These are phyloP conservation scores for Sporothrix globosa DNA, from an alignment of 2,329 filamentous ascomycete species.

Conservation along the genomic window DNA sequence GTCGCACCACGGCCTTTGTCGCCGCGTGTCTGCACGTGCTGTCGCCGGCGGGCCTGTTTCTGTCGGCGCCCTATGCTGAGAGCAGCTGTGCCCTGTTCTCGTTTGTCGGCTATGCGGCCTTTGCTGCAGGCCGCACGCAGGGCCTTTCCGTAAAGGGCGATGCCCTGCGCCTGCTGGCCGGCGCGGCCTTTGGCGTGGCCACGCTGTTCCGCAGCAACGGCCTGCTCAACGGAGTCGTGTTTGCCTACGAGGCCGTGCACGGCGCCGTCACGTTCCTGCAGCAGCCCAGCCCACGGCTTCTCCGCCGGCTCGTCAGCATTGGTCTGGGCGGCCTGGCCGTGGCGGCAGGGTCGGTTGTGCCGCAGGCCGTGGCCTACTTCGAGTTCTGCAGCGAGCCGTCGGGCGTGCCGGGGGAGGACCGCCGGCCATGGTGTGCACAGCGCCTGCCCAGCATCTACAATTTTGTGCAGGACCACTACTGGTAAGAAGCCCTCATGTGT, in stretches of 20 bases:
- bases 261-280: conserved; percentile 48
- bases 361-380: conserved; percentile 75
- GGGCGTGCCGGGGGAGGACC: conserved; percentile 36
- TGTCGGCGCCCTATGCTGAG: conserved; percentile 85
- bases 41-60: conserved; percentile 85
- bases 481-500: conserved; percentile 61
- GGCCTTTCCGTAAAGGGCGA: conserved; percentile 46
- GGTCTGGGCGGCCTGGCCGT: conserved; percentile 69
- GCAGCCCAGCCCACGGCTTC: conserved; percentile 43
- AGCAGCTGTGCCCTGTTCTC: conserved; percentile 76
- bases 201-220: conserved; percentile 83
- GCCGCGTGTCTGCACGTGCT: conserved; percentile 77
- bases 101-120: conserved; percentile 72
- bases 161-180: conserved; percentile 62
- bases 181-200: conserved; percentile 70
- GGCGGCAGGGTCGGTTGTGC: conserved; percentile 67
- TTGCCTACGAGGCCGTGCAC: conserved; percentile 64
- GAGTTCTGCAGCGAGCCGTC: conserved; percentile 62
- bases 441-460: conserved; percentile 84
- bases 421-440: conserved; percentile 73
- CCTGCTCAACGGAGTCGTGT: conserved; percentile 76
- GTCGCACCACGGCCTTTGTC: conserved; percentile 56
- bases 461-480: conserved; percentile 88
- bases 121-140: conserved; percentile 49
- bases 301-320: conserved; percentile 61